A percentile compares a stretch with the other conserved stretches of the same genome.
Evolutionary conservation across 495 filamentous ascomycete genomes (phyloP).

Genomic region (Pseudevernia furfuracea): DNA sequence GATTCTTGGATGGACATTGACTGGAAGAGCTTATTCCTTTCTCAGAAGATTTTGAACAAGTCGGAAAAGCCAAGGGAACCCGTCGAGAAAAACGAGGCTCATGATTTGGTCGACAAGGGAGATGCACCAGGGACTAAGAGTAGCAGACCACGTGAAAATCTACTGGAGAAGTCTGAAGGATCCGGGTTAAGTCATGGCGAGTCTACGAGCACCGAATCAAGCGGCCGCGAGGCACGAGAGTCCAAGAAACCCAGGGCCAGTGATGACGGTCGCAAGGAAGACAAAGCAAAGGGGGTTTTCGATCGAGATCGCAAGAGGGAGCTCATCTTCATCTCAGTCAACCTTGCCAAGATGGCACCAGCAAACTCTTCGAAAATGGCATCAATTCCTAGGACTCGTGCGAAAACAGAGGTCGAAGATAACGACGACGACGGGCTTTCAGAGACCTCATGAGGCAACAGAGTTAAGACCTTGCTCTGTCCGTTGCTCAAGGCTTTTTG

Average conservation of each 20-base stretch:
- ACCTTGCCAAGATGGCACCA: not conserved
- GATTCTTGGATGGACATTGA: constrained; percentile 21
- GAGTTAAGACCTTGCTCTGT: not conserved
- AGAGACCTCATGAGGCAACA: not conserved
- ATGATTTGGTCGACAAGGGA: not conserved
- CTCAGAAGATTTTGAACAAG: not conserved
- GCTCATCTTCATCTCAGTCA: constrained; percentile 21
- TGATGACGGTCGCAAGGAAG: constrained; percentile 13
- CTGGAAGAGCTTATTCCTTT: not conserved
- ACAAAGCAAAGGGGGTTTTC: constrained; percentile 2
- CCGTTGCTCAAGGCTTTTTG: not conserved
- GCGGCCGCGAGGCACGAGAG: not conserved
- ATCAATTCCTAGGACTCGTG: not conserved
- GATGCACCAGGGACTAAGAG: not conserved
- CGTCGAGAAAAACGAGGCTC: not conserved
- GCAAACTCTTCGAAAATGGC: not conserved
- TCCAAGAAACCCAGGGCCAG: constrained; percentile 21
- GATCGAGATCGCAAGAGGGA: constrained; percentile 13
- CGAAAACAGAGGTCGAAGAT: not conserved
- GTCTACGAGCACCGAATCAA: not conserved
- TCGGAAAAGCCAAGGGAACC: not conserved
- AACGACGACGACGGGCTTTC: not conserved
- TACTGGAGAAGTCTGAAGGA: too few relatives aligned
- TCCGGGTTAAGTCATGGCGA: not conserved
- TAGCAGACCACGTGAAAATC: not conserved